Percentiles rank a stretch among this genome's conserved stretches.
These are phyloP conservation scores for Astrephomene gubernaculifera DNA, from an alignment of 139 green algal species.

Conservation along the genomic window DNA sequence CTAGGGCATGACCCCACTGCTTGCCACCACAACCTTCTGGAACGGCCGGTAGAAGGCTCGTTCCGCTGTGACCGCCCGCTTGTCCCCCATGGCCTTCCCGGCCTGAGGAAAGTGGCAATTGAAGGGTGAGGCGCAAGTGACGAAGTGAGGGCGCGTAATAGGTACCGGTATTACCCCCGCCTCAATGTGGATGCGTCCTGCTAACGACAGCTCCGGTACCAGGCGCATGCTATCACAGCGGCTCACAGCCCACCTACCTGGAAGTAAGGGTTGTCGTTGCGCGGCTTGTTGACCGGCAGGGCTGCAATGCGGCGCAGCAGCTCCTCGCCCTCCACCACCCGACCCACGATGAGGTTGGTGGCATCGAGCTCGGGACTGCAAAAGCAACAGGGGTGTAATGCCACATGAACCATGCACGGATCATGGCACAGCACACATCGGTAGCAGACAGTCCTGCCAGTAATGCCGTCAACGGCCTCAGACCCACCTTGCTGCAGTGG, in stretches of 20 bases:
- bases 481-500: constrained; percentile 1
- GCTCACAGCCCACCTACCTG: constrained; percentile 26
- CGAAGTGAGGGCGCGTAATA: no score
- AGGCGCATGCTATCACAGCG: no score
- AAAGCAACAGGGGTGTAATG: no score
- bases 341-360: constrained; percentile 64
- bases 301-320: constrained; percentile 42
- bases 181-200: no score
- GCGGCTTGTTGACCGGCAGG: constrained; percentile 50
- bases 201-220: no score
- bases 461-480: no score
- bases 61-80: constrained; percentile 61
- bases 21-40: constrained; percentile 53
- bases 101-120: constrained; percentile 17
- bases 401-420: no score
- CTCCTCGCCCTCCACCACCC: constrained; percentile 32
- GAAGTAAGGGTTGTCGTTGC: constrained; percentile 63
- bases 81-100: constrained; percentile 67
- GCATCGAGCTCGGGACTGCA: constrained; percentile 50
- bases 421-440: no score
- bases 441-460: no score
- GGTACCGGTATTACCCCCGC: no score
- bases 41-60: constrained; percentile 66
- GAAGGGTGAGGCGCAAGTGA: no score
- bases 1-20: constrained; percentile 27